phyloP scores from a whole-genome alignment of 1,284 basidiomycete genomes.

The Austroboletus niveus region DNA sequence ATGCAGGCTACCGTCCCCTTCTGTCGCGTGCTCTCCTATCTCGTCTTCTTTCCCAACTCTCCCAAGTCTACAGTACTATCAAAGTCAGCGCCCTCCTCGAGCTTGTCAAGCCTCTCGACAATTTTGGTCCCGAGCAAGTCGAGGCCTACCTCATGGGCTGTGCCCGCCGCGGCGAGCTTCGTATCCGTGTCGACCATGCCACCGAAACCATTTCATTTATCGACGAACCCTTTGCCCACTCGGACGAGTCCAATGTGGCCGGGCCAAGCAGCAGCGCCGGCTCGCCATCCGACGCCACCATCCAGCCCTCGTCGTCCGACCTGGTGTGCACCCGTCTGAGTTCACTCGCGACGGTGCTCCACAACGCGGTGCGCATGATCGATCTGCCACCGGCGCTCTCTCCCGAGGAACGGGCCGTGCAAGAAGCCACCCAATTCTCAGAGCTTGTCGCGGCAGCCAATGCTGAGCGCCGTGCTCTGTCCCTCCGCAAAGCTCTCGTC shows the following conservation, averaged over 20 bases:
- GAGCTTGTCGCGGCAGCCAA: slow-evolving; percentile 59
- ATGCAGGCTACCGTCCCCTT: slow-evolving; percentile 84
- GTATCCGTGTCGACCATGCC: slow-evolving; percentile 89
- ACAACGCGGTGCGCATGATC: slow-evolving; percentile 63
- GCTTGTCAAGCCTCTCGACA: slow-evolving; percentile 73
- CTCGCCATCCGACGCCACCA: slow-evolving; percentile 29
- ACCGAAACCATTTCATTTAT: slow-evolving; percentile 85
- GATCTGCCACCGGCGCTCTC: slow-evolving; percentile 40
- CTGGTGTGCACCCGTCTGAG: slow-evolving; percentile 77
- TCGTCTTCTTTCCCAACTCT: slow-evolving; percentile 90
- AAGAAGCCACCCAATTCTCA: slow-evolving; percentile 51
- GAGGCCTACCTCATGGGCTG: slow-evolving; percentile 95
- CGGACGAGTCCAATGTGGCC: slow-evolving; percentile 39
- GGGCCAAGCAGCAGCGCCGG: slow-evolving; percentile 15
- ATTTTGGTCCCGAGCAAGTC: slow-evolving; percentile 74
- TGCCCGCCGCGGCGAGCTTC: slow-evolving; percentile 85
- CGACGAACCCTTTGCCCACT: slow-evolving; percentile 65
- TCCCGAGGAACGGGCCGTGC: slow-evolving; percentile 55
- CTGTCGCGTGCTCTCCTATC: slow-evolving; percentile 92
- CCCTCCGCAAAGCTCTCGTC: slow-evolving; percentile 78
- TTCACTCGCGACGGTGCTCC: slow-evolving; percentile 70
- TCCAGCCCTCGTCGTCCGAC: slow-evolving; percentile 68
- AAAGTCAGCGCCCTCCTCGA: slow-evolving; percentile 75
- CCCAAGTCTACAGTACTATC: slow-evolving; percentile 92
- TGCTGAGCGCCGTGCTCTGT: slow-evolving; percentile 74